Evolutionary conservation across 106 monocot species (phyloP).

Genomic region (Acorus calamus): DNA sequence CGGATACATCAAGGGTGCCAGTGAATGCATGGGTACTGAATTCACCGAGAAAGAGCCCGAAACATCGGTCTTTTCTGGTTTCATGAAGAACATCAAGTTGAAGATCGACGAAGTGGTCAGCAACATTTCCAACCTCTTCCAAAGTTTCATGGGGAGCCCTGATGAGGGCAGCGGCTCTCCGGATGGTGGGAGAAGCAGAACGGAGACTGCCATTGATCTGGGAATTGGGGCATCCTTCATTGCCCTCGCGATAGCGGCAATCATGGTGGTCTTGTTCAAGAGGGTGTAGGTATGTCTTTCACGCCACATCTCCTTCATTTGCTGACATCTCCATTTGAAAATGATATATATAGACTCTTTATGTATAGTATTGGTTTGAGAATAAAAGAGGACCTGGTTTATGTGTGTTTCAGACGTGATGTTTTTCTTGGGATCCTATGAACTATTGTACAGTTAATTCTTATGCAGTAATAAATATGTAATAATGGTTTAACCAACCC

Average conservation of each 20-base stretch:
- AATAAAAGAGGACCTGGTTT: no score
- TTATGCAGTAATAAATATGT: no score
- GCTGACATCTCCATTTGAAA: no score
- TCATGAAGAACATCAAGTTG: background rate
- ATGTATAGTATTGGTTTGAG: no score
- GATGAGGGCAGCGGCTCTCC: background rate
- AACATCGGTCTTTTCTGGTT: background rate
- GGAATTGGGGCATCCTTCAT: background rate
- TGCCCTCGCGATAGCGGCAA: background rate
- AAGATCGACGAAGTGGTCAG: slow-evolving; percentile 3
- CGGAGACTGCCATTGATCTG: background rate
- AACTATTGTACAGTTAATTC: no score
- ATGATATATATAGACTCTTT: no score
- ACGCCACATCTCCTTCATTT: no score
- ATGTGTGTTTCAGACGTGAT: no score
- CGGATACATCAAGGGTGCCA: background rate
- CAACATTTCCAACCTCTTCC: slow-evolving; percentile 2
- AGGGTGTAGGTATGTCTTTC: background rate
- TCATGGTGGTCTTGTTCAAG: slow-evolving; percentile 1
- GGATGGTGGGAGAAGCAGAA: background rate
- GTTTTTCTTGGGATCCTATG: no score
- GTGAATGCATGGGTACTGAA: background rate
- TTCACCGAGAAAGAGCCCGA: background rate
- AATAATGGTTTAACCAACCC: no score
- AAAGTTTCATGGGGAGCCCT: slow-evolving; percentile 3